Evolutionary conservation across 768 basidiomycete genomes (phyloP).

Genomic region (Panus rudis): DNA sequence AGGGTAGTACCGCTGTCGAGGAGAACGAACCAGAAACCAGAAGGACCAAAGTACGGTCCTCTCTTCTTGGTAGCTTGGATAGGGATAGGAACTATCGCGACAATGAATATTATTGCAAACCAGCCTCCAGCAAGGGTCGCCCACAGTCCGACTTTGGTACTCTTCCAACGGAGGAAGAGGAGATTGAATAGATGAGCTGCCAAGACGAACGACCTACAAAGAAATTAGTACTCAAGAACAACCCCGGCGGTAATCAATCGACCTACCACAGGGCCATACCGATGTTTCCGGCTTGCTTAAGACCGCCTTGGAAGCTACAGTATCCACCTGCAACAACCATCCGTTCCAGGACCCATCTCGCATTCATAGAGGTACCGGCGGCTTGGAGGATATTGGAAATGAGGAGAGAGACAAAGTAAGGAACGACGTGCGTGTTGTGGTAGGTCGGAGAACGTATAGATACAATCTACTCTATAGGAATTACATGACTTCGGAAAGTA

Average conservation of each 20-base stretch:
- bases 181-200: constrained; percentile 30
- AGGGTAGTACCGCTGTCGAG: not conserved
- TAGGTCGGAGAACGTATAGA: constrained; percentile 9
- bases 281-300: constrained; percentile 38
- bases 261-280: constrained; percentile 35
- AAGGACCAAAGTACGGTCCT: constrained; percentile 39
- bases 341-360: constrained; percentile 22
- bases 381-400: constrained; percentile 27
- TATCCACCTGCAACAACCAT: constrained; percentile 17
- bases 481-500: too few species aligned
- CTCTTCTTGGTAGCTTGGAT: constrained; percentile 24
- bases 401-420: constrained; percentile 25
- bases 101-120: constrained; percentile 26
- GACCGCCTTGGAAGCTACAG: constrained; percentile 27
- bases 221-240: not conserved
- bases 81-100: constrained; percentile 30
- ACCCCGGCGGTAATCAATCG: not conserved
- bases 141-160: not conserved
- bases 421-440: constrained; percentile 20
- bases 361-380: constrained; percentile 25
- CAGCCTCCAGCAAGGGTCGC: constrained; percentile 28
- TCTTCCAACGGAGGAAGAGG: constrained; percentile 32
- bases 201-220: constrained; percentile 27
- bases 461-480: constrained; percentile 15
- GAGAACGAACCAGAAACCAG: constrained; percentile 33